Percentiles rank a stretch among this genome's conserved stretches.
These are phyloP conservation scores for Samsoniella hepiali DNA, from an alignment of 2,329 filamentous ascomycete genomes.

Conservation along the genomic window DNA sequence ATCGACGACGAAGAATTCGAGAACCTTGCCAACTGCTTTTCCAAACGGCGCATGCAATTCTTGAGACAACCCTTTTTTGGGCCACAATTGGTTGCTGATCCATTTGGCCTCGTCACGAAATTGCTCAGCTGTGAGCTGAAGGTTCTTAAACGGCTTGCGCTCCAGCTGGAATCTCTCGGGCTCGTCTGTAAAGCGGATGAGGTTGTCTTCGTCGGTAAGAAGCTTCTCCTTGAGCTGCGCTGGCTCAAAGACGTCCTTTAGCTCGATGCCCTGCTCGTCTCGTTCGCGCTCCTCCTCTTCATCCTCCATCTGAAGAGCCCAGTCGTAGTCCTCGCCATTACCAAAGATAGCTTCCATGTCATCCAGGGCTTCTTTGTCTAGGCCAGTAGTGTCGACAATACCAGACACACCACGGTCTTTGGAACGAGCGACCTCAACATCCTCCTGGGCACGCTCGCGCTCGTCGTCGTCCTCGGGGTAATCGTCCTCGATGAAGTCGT, in stretches of 20 bases:
- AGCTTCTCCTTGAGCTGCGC: slow-evolving; percentile 92
- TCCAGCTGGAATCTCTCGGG: slow-evolving; percentile 94
- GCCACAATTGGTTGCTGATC: slow-evolving; percentile 88
- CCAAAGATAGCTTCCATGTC: slow-evolving; percentile 97
- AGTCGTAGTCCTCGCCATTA: slow-evolving; percentile 92
- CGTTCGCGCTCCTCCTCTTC: slow-evolving; percentile 75
- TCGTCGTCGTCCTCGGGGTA: slow-evolving; percentile 84
- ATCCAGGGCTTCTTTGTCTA: slow-evolving; percentile 89
- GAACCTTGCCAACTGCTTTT: slow-evolving; percentile 82
- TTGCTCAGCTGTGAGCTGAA: slow-evolving; percentile 77
- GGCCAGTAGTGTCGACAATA: slow-evolving; percentile 73
- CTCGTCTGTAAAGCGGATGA: slow-evolving; percentile 82
- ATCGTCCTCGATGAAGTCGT: slow-evolving; percentile 96
- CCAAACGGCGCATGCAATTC: slow-evolving; percentile 81
- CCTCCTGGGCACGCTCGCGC: slow-evolving; percentile 71
- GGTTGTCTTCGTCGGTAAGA: slow-evolving; percentile 91
- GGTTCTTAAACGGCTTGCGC: slow-evolving; percentile 79
- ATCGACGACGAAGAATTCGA: slow-evolving; percentile 92
- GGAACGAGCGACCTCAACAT: slow-evolving; percentile 83
- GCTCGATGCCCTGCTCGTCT: slow-evolving; percentile 79
- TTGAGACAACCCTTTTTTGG: slow-evolving; percentile 72
- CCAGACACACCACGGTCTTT: slow-evolving; percentile 66
- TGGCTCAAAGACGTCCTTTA: slow-evolving; percentile 98
- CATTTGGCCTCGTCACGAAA: slow-evolving; percentile 86
- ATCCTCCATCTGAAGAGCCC: slow-evolving; percentile 86